Percentiles rank a stretch among this genome's conserved stretches.
These are phyloP conservation scores for Glycyrrhiza uralensis DNA, from an alignment of 306 rosid genomes.

Conservation along the genomic window DNA sequence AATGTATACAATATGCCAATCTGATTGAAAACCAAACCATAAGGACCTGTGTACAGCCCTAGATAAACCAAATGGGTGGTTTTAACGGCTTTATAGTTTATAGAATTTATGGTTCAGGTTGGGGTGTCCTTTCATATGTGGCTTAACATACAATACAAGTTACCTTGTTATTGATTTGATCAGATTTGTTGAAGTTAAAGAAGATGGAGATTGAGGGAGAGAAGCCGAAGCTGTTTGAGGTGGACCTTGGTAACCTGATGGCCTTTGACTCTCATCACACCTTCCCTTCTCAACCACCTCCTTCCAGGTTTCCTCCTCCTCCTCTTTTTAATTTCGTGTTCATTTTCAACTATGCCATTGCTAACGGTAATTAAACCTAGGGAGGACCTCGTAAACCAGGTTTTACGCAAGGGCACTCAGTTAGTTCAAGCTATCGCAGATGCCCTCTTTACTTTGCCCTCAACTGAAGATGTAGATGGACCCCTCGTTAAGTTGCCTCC, in stretches of 20 bases:
- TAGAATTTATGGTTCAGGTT: too few species aligned
- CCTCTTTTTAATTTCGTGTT: background rate
- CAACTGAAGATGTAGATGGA: conserved; percentile 74
- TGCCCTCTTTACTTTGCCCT: conserved; percentile 61
- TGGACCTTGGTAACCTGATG: conserved; percentile 78
- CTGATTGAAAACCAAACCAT: too few species aligned
- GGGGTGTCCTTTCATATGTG: too few species aligned
- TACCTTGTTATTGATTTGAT: too few species aligned
- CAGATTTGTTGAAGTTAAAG: too few species aligned
- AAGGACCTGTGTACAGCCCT: too few species aligned
- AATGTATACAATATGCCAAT: too few species aligned
- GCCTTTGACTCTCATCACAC: conserved; percentile 53
- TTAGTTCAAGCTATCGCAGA: conserved; percentile 76
- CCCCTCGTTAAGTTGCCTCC: conserved; percentile 74
- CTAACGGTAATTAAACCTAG: conserved; percentile 26
- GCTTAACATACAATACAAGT: too few species aligned
- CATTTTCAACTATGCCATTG: background rate
- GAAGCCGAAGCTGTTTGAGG: conserved; percentile 29
- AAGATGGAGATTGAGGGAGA: conserved; percentile 28
- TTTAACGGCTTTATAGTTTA: too few species aligned
- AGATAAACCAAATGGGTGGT: too few species aligned
- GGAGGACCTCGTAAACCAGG: conserved; percentile 56
- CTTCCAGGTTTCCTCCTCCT: conserved; percentile 5
- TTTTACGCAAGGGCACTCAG: conserved; percentile 66
- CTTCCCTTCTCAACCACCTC: conserved; percentile 35